Conservation (phyloP, 1,139 yeast genomes). For the Lipomyces yarrowii region DNA sequence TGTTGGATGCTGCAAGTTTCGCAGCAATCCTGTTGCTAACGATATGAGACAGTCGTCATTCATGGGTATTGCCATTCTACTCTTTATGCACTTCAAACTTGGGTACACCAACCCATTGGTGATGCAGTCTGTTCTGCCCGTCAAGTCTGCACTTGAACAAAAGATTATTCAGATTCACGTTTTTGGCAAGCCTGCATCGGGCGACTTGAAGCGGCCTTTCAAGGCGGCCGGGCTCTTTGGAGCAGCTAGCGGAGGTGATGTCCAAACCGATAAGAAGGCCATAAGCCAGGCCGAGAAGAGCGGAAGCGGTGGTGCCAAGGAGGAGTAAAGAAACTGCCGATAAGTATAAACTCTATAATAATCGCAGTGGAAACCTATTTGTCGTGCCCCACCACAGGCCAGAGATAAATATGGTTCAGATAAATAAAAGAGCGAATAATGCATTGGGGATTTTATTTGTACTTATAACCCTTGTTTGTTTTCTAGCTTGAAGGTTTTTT, state of each 20-base stretch:
- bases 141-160: conserved; percentile 87
- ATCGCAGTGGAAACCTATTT: not conserved
- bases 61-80: conserved; percentile 97
- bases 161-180: conserved; percentile 91
- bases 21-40: not conserved
- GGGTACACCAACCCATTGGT: conserved; percentile 96
- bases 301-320: conserved; percentile 90
- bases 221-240: conserved; percentile 83
- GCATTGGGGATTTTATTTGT: not conserved
- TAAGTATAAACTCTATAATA: not conserved
- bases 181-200: conserved; percentile 79
- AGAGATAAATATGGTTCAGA: not conserved
- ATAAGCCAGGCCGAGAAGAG: conserved; percentile 83
- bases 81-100: conserved; percentile 97
- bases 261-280: conserved; percentile 82
- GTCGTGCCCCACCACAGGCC: too few species aligned
- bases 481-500: not conserved
- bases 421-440: not conserved
- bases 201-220: conserved; percentile 97
- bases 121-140: conserved; percentile 89
- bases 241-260: conserved; percentile 60
- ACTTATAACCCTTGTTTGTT: conserved; percentile 14
- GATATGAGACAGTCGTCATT: conserved; percentile 54
- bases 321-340: conserved; percentile 55
- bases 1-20: not conserved